These are phyloP conservation scores for Scheffersomyces insectosa DNA, from an alignment of 1,139 yeast genomes.

Conservation along the genomic window DNA sequence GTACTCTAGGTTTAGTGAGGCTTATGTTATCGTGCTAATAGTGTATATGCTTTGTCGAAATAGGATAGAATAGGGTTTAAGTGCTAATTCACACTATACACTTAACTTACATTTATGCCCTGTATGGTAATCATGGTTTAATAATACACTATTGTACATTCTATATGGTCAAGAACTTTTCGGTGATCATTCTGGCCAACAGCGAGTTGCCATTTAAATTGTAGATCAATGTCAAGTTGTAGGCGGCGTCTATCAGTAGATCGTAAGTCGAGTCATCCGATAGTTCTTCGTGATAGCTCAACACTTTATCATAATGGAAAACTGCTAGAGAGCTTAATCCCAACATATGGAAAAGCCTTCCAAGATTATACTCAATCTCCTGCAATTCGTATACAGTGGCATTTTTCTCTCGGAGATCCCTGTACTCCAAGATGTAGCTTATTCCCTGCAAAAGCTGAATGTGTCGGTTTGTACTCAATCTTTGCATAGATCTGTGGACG, in stretches of 20 bases:
- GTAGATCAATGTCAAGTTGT: conserved; percentile 76
- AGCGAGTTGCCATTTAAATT: conserved; percentile 70
- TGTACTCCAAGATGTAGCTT: conserved; percentile 72
- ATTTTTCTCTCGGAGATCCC: conserved; percentile 37
- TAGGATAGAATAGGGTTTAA: too few relatives aligned
- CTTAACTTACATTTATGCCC: too few relatives aligned
- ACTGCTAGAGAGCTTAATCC: conserved; percentile 77
- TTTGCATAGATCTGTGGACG: conserved; percentile 89
- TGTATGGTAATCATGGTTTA: too few relatives aligned
- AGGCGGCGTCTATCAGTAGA: conserved; percentile 77
- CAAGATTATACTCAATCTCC: conserved; percentile 83
- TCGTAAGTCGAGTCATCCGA: conserved; percentile 43
- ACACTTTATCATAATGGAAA: conserved; percentile 67
- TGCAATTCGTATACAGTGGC: conserved; percentile 59
- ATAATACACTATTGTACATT: conserved; percentile 2
- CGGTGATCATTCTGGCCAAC: conserved; percentile 64
- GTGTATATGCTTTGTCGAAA: too few relatives aligned
- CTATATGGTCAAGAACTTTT: conserved; percentile 52
- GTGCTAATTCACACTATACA: too few relatives aligned
- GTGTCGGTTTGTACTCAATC: conserved; percentile 84
- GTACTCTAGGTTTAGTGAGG: too few relatives aligned
- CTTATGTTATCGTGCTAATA: too few relatives aligned
- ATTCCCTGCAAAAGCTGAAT: conserved; percentile 85
- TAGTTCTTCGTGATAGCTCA: conserved; percentile 34
- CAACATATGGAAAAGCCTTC: conserved; percentile 79